Evolutionary conservation across 352 stramenopile species (phyloP).

Genomic region (Blastocystis sp.): DNA sequence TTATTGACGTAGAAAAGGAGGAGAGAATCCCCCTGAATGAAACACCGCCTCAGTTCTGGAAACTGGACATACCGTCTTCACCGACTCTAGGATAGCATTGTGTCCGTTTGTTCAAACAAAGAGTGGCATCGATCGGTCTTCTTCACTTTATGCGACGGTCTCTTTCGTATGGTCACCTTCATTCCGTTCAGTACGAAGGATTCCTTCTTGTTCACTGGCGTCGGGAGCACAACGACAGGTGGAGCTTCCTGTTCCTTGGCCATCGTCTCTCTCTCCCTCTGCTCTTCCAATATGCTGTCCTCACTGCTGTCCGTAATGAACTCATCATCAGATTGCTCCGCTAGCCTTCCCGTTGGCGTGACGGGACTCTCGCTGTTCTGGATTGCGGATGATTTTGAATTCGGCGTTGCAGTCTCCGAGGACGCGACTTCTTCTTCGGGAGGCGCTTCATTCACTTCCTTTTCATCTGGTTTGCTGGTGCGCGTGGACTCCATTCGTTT

Average conservation of each 20-base stretch:
- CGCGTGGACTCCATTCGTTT: too few relatives aligned
- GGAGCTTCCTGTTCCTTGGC: neutral
- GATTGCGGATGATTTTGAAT: too few relatives aligned
- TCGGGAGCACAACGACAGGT: neutral
- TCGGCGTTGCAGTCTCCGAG: too few relatives aligned
- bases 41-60: constrained; percentile 50
- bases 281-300: constrained; percentile 6
- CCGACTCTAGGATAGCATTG: neutral
- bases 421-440: too few relatives aligned
- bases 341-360: neutral
- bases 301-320: constrained; percentile 30
- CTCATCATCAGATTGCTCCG: constrained; percentile 3
- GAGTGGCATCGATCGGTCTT: neutral
- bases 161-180: constrained; percentile 24
- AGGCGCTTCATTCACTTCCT: too few relatives aligned
- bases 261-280: neutral
- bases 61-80: constrained; percentile 2
- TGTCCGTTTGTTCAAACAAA: neutral
- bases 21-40: neutral
- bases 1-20: neutral
- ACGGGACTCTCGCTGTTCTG: too few relatives aligned
- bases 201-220: neutral
- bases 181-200: constrained; percentile 28
- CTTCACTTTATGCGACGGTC: neutral
- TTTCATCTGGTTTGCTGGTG: too few relatives aligned